Evolutionary conservation across 768 basidiomycete genomes (phyloP).

Genomic region (Mycena capillaripes): DNA sequence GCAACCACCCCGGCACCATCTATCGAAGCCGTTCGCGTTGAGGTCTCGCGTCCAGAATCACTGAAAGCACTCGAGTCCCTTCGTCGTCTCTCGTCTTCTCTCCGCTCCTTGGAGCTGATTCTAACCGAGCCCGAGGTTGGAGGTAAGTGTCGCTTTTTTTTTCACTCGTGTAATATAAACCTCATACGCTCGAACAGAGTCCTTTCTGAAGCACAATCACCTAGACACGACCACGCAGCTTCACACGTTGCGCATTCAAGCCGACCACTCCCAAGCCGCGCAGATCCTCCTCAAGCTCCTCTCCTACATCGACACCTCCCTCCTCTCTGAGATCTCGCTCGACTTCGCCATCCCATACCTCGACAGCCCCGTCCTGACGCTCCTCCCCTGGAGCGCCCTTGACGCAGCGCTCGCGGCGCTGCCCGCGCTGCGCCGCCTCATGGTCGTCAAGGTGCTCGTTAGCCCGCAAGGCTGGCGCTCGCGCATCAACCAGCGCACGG

Average conservation of each 20-base stretch:
- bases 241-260: conserved; percentile 17
- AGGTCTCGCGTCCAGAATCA: conserved; percentile 15
- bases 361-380: conserved; percentile 18
- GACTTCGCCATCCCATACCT: conserved; percentile 34
- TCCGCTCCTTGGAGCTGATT: conserved; percentile 15
- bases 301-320: conserved; percentile 21
- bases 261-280: conserved; percentile 28
- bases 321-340: conserved; percentile 16
- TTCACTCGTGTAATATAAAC: neutral
- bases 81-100: conserved; percentile 1
- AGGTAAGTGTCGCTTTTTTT: neutral
- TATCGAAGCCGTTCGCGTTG: conserved; percentile 5
- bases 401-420: conserved; percentile 23
- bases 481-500: conserved; percentile 29
- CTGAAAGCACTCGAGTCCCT: conserved; percentile 15
- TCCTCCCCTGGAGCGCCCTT: conserved; percentile 17
- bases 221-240: neutral
- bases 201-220: conserved; percentile 6
- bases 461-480: conserved; percentile 31
- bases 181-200: neutral
- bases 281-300: conserved; percentile 20
- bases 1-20: neutral
- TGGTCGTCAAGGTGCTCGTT: conserved; percentile 28
- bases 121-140: conserved; percentile 19
- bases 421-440: conserved; percentile 20